A percentile compares a stretch with the other conserved stretches of the same genome.
phyloP scores from a whole-genome alignment of 257 asterid genomes.

The Eustoma russellianum region DNA sequence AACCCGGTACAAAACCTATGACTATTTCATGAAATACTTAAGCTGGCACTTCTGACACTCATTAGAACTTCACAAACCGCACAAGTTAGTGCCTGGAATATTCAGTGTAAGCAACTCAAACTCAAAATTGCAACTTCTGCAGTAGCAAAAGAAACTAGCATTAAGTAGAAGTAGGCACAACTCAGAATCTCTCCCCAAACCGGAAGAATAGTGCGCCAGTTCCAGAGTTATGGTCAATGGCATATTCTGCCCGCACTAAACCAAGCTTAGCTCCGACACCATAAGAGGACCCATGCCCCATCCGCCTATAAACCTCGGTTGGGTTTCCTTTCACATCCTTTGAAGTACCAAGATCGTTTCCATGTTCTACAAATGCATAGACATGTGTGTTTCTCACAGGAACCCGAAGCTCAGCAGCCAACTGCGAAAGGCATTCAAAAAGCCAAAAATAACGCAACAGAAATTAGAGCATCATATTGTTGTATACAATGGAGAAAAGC shows the following conservation, averaged over 20 bases:
- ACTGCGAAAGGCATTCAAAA: constrained; percentile 19
- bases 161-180: background rate
- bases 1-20: no score
- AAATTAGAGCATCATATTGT: background rate
- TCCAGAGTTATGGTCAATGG: constrained; percentile 86
- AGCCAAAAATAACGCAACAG: background rate
- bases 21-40: no score
- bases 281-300: constrained; percentile 90
- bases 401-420: constrained; percentile 80
- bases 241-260: constrained; percentile 83
- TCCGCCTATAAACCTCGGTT: constrained; percentile 78
- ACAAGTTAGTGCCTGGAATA: background rate
- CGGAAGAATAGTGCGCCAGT: constrained; percentile 86
- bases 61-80: no score
- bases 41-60: no score
- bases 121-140: constrained; percentile 18
- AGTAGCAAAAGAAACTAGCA: constrained; percentile 6
- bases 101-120: constrained; percentile 7
- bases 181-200: constrained; percentile 91
- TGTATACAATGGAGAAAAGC: no score
- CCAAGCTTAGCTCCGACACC: constrained; percentile 93
- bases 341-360: constrained; percentile 93
- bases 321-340: constrained; percentile 96
- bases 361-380: constrained; percentile 89
- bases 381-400: constrained; percentile 79